Base-by-base conservation (phyloP, 257 asterid species). In the Solanum dulcamara region DNA sequence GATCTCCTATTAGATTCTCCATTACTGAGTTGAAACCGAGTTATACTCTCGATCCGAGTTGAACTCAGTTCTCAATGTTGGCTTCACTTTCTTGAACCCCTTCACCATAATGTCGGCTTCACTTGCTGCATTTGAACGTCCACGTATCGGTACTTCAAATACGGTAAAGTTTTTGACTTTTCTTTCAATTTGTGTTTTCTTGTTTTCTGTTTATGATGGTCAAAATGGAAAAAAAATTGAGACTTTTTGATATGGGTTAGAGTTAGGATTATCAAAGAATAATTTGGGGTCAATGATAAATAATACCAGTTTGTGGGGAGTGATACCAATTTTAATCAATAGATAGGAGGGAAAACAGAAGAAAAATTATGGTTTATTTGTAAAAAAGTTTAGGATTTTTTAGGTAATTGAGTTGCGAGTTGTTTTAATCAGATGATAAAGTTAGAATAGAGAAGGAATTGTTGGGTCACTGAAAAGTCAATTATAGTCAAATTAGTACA, bases 131-230 rank as follows among this genome's bases (percentile, higher is more conserved):
- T 92, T 93, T 85, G 98, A 94, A 82, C 98, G 97, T 37, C 98
- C 99, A 87, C 98, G 98, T 50, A 89, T 93, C 62, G 97, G 97
- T 75, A 89, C 93, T 88, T 90, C 98, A 1, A 96, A 96, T 87
- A 90, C 77, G 77, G 77, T 68, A 68, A 68, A 18, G 46, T 68
- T 32, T 33, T 9, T 32, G 33, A 33, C 22, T 32, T 67, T 67
- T 17, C 5, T 67, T 28, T 66, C 40, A 66, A 11, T 7, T 11
- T 64, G 72, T 28, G 40, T 24, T 57, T 57, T 57, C 15, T 57
- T 57, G 66, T 11, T 60, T 30, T 9, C 1, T 5, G 26, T 68
- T 35, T 18, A 35, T 68, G 77, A 68, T 68, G 44, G 77, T 9
- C 28, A 68, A 62, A 62, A 62, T 62, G 71, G 3, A 22, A 64